phyloP scores from a whole-genome alignment of 176 grass and related monocot species.

The Aechmea fasciata region DNA sequence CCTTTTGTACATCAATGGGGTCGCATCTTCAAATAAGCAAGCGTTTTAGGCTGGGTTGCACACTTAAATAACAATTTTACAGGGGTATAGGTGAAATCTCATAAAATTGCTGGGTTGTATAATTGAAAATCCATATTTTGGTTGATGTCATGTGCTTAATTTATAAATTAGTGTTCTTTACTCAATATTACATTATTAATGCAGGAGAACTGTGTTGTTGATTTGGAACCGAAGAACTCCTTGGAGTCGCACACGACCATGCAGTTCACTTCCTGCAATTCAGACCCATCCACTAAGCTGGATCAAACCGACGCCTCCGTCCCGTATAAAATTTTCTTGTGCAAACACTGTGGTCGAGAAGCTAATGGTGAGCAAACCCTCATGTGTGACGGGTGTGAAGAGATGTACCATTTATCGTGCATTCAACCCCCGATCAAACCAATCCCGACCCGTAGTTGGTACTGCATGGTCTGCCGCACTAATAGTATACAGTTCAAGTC shows the following conservation, averaged over 20 bases:
- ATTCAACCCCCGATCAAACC: conserved; percentile 41
- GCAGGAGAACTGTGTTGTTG: conserved; percentile 45
- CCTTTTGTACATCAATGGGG: too few relatives aligned
- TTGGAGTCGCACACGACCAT: conserved; percentile 41
- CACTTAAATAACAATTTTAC: too few relatives aligned
- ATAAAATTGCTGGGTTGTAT: too few relatives aligned
- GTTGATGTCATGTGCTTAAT: conserved; percentile 8
- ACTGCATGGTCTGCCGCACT: conserved; percentile 44
- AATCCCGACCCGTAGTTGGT: conserved; percentile 53
- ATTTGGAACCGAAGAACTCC: conserved; percentile 23
- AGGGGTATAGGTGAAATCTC: too few relatives aligned
- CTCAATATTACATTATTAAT: conserved; percentile 18
- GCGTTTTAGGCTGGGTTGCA: too few relatives aligned
- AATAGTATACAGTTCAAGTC: neutral
- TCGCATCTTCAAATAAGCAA: too few relatives aligned
- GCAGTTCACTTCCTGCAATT: conserved; percentile 47
- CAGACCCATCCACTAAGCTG: conserved; percentile 64
- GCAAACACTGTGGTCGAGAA: conserved; percentile 53
- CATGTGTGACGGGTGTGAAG: conserved; percentile 72
- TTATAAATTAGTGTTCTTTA: conserved; percentile 1
- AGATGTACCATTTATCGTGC: conserved; percentile 63
- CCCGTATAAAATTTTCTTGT: conserved; percentile 28
- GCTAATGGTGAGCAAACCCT: conserved; percentile 44
- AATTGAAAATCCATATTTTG: conserved; percentile 2
- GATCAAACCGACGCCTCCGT: conserved; percentile 28